Percentiles rank a stretch among this genome's conserved stretches.
Conservation (phyloP, 805 yeast species). For the Zygoascus ofunaensis region DNA sequence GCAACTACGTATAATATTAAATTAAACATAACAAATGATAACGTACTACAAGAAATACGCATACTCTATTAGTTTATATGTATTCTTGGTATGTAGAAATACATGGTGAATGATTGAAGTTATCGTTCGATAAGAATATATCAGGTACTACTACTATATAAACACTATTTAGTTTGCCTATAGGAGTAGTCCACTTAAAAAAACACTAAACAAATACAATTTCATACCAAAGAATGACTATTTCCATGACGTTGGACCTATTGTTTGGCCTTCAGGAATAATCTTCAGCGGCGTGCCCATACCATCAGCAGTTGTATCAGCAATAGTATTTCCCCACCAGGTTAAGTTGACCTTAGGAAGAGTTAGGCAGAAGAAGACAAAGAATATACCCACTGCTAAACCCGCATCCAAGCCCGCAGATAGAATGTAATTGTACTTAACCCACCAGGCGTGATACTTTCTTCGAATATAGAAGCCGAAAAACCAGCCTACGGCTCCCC, state of each 20-base stretch:
- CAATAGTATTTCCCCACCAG: constrained; percentile 6
- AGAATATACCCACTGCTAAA: background rate
- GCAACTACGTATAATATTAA: no score
- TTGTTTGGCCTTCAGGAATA: constrained; percentile 1
- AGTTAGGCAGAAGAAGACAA: constrained; percentile 3
- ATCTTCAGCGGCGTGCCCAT: background rate
- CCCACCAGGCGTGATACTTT: constrained; percentile 26
- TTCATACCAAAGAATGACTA: no score
- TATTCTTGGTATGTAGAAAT: no score
- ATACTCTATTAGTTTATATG: no score
- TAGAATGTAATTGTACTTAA: constrained; percentile 5
- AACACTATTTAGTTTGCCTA: no score
- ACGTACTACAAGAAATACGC: no score
- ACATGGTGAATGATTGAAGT: no score
- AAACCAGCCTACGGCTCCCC: constrained; percentile 29
- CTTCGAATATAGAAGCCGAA: constrained; percentile 36
- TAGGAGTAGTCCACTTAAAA: no score
- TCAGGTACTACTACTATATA: no score
- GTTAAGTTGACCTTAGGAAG: background rate
- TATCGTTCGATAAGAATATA: no score
- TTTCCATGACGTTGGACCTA: background rate
- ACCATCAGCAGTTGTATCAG: background rate
- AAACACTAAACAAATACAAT: no score
- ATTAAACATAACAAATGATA: no score
- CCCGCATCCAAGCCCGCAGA: constrained; percentile 5